Base-by-base conservation (phyloP, 139 green algal genomes). In the Tetradesmus lagerheimii region DNA sequence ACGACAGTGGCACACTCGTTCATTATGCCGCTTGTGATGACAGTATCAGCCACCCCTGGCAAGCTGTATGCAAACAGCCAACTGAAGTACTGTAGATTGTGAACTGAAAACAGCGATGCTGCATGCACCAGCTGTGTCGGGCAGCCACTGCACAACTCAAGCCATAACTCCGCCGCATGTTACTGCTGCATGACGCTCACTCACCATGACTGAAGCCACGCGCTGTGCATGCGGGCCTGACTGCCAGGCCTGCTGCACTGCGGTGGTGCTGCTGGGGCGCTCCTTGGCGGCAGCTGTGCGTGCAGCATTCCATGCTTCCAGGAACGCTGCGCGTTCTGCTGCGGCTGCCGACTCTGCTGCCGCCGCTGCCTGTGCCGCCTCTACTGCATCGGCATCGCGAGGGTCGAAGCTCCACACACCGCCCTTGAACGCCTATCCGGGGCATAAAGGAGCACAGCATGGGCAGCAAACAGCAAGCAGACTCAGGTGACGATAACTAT, bases 131-230 rank as follows among this genome's bases (percentile, higher is more conserved):
- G n/a, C 45, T 47, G 47, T 34, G n/a, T 20, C 4, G 27, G n/a
- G 67, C 31, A 62, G 50, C 45, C 43, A 41, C 16, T 37, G 41
- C 39, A 67, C 77, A 47, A 4, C 85, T 27, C 57, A 4, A 71
- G 15, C 14, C 25, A 79, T n/a, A 82, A 82, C 76, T 53, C 35
- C 84, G 75, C 18, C 35, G 67, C 34, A 43, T 37, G 43, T 43
- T 27, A 5, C 23, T 31, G 15, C 47, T 38, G 14, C 11, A 34
- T 12, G 31, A 1, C 16, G 12, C 25, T 64, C 1, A 25, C 90
- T 20, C 80, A 92, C 91, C 91, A 85, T 77, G 18, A 97, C n/a
- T 1, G 92, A 89, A 0, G 75, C 37, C 5, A 95, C 77, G 27
- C 89, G 78, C 9, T 87, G 27, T 6, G 80, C 89, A n/a, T 94